Evolutionary conservation across 2,329 filamentous ascomycete species (phyloP), one percentile per base, ranked within the genome.

Genomic region (Plectosphaerella plurivora): DNA sequence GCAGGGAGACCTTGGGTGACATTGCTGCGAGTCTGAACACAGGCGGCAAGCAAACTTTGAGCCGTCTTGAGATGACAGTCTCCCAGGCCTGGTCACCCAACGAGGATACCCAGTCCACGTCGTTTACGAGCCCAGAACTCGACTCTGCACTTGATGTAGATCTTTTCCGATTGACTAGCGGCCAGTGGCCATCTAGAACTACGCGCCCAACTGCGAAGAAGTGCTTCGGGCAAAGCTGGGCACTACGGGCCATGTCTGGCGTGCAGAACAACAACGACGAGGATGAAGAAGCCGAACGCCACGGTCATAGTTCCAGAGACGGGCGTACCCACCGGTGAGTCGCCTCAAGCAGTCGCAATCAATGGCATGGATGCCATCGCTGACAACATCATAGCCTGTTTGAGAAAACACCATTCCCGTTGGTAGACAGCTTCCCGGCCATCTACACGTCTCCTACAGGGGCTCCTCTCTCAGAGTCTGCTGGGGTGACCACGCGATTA

Each of bases 391-490:
- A 11, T 50, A 81, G 76, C 54, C 84, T 81, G 61, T 70, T 76
- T 52, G 72, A 76, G 9, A 45, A 70, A 2, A 75, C 93, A 8
- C 73, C 79, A 1, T 94, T 91, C 63, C 91, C 93, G 1, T 64
- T 92, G 25, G 78, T 96, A 35, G 86, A 94, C 64, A 96, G 91
- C 66, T 97, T 89, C 64, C 94, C 94, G 1, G 73, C 74, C 28
- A 87, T 97, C 51, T 91, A 92, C 67, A 65, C 76, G 16, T 70
- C 76, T 49, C 65, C 66, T 2, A 59, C 65, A 49, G 63, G 62
- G 50, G 58, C 70, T 53, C 55, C 65, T 22, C 61, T 76, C 53
- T 62, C 64, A 54, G 63, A 65, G 53, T 56, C 65, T 63, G 58
- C 86, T 53, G 74, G 76, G 15, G 65, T 85, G 28, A 74, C 71